Percentiles rank a stretch among this genome's conserved stretches.
These are phyloP conservation scores for Entoloma clypeatum DNA, from an alignment of 1,284 basidiomycete species.

Conservation along the genomic window DNA sequence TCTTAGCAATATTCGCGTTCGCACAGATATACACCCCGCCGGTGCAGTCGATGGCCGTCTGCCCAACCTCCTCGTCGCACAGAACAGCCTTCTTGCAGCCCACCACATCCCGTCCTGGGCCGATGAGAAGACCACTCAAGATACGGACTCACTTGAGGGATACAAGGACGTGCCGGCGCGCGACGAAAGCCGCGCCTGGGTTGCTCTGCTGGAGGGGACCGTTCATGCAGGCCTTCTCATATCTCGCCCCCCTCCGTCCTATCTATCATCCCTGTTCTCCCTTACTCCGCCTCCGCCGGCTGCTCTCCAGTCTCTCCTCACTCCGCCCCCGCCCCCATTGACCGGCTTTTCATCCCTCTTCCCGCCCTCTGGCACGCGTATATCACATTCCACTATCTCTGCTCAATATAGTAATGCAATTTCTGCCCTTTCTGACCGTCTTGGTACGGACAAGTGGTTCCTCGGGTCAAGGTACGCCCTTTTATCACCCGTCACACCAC, in stretches of 20 bases:
- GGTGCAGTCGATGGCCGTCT: slow-evolving; percentile 64
- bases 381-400: slow-evolving; percentile 47
- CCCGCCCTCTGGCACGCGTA: slow-evolving; percentile 53
- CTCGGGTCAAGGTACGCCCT: slow-evolving; percentile 62
- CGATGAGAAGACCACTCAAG: slow-evolving; percentile 30
- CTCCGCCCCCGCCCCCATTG: slow-evolving; percentile 64
- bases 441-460: slow-evolving; percentile 75
- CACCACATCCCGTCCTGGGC: slow-evolving; percentile 70
- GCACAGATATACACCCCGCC: slow-evolving; percentile 63
- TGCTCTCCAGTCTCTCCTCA: slow-evolving; percentile 44
- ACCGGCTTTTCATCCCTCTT: slow-evolving; percentile 62
- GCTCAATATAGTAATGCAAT: slow-evolving; percentile 69
- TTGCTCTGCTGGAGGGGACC: slow-evolving; percentile 66
- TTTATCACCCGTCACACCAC: background rate
- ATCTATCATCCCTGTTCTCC: slow-evolving; percentile 37
- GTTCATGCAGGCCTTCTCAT: slow-evolving; percentile 69
- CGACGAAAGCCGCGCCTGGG: slow-evolving; percentile 78
- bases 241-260: slow-evolving; percentile 24
- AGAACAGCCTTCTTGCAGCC: slow-evolving; percentile 53
- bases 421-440: slow-evolving; percentile 62
- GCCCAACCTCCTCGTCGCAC: slow-evolving; percentile 58
- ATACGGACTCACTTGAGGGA: slow-evolving; percentile 52
- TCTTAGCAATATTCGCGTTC: slow-evolving; percentile 45
- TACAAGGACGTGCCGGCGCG: slow-evolving; percentile 54
- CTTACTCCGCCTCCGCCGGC: slow-evolving; percentile 22